Evolutionary conservation across 2,329 filamentous ascomycete genomes (phyloP).

Genomic region (Trichoderma aggressivum): DNA sequence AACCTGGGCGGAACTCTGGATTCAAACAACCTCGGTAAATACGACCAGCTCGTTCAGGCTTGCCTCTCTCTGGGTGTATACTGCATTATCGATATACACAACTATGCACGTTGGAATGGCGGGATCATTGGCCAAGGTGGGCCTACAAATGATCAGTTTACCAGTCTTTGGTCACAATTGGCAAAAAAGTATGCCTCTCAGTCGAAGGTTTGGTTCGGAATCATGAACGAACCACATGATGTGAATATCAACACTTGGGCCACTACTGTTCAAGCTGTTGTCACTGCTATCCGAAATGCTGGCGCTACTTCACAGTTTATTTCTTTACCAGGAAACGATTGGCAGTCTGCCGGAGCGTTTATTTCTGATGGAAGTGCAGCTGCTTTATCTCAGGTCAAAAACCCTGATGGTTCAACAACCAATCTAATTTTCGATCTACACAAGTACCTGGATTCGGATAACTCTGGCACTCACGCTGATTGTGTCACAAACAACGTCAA

Average conservation of each 20-base stretch:
- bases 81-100: constrained; percentile 56
- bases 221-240: constrained; percentile 66
- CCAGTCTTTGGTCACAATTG: constrained; percentile 52
- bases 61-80: constrained; percentile 51
- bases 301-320: constrained; percentile 53
- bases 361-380: constrained; percentile 45
- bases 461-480: constrained; percentile 46
- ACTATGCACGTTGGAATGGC: constrained; percentile 58
- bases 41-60: constrained; percentile 52
- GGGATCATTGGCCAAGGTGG: constrained; percentile 61
- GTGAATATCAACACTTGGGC: constrained; percentile 54
- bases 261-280: constrained; percentile 54
- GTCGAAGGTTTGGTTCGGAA: constrained; percentile 54
- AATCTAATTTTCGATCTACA: constrained; percentile 55
- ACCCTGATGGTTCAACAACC: constrained; percentile 51
- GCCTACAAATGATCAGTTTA: constrained; percentile 56
- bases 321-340: constrained; percentile 60
- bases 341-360: constrained; percentile 45
- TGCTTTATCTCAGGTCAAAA: constrained; percentile 50
- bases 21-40: constrained; percentile 44
- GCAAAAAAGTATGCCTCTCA: constrained; percentile 46
- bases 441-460: constrained; percentile 54
- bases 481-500: constrained; percentile 50
- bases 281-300: constrained; percentile 59
- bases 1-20: constrained; percentile 46